Percentiles rank a stretch among this genome's conserved stretches.
These are phyloP conservation scores for Penicillium antarcticum DNA, from an alignment of 495 filamentous ascomycete species.

Conservation along the genomic window DNA sequence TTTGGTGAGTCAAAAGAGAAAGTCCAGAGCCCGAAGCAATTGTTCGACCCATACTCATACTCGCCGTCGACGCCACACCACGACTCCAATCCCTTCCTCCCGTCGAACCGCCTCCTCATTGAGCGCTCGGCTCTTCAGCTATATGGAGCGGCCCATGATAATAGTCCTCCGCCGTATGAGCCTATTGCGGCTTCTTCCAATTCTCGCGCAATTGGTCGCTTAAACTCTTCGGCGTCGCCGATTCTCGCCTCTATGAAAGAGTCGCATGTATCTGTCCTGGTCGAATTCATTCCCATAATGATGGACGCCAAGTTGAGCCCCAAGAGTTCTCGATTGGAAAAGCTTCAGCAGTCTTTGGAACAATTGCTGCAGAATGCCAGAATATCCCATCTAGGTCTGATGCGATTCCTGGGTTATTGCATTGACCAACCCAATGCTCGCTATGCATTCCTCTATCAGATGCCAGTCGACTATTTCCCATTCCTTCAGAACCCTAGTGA, in stretches of 20 bases:
- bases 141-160: constrained; percentile 39
- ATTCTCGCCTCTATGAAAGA: constrained; percentile 35
- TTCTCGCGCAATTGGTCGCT: constrained; percentile 44
- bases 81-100: constrained; percentile 19
- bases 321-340: constrained; percentile 33
- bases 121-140: constrained; percentile 43
- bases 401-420: constrained; percentile 80
- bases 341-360: constrained; percentile 40
- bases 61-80: constrained; percentile 19
- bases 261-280: constrained; percentile 38
- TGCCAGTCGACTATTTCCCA: constrained; percentile 59
- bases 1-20: constrained; percentile 34
- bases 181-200: constrained; percentile 42
- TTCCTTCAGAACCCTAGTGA: constrained; percentile 45
- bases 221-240: constrained; percentile 40
- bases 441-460: constrained; percentile 79
- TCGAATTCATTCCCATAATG: constrained; percentile 47
- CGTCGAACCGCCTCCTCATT: constrained; percentile 34
- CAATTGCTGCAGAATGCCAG: constrained; percentile 51
- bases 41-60: constrained; percentile 16
- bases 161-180: constrained; percentile 46
- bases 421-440: constrained; percentile 74
- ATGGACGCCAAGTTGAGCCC: constrained; percentile 29
- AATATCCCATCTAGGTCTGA: constrained; percentile 56
- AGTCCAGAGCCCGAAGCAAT: constrained; percentile 23